A percentile compares a stretch with the other conserved stretches of the same genome.
Evolutionary conservation across 1,284 basidiomycete genomes (phyloP).

Genomic region (Microbotryum saponariae): DNA sequence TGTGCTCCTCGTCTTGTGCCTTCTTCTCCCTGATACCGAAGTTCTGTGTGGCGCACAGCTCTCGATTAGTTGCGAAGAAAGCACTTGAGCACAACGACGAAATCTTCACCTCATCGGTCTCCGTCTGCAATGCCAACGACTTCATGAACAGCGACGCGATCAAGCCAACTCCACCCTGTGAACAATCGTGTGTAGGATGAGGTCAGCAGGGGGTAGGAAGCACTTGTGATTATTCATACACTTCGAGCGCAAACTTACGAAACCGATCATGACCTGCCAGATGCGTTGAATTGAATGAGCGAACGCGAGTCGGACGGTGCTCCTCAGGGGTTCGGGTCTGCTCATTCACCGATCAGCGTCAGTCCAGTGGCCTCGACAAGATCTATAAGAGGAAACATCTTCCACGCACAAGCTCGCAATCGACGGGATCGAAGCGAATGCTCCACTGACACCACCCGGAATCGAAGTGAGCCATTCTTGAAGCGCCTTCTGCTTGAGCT

Average conservation of each 20-base stretch:
- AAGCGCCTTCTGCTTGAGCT: constrained; percentile 13
- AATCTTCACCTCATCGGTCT: constrained; percentile 11
- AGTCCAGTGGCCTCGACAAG: not conserved
- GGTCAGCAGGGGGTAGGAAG: not conserved
- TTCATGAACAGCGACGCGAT: constrained; percentile 12
- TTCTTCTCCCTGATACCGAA: constrained; percentile 8
- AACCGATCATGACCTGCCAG: constrained; percentile 28
- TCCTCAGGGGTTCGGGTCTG: constrained; percentile 24
- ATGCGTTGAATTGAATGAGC: constrained; percentile 18
- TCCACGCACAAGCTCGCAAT: not conserved
- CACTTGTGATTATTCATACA: fast-evolving
- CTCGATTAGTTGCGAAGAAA: not conserved
- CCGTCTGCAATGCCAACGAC: constrained; percentile 8
- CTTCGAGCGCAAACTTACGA: constrained; percentile 4
- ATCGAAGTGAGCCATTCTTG: constrained; percentile 3
- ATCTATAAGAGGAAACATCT: not conserved
- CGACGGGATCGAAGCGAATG: constrained; percentile 5
- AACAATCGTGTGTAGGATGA: no score
- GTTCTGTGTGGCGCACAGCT: not conserved
- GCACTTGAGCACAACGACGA: not conserved
- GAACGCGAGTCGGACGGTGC: constrained; percentile 17
- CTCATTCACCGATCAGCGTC: not conserved
- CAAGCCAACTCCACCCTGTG: constrained; percentile 11
- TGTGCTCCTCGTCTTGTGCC: not conserved
- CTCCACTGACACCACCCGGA: constrained; percentile 4